Conservation (phyloP, 805 yeast genomes). For the Phaffomyces antillensis region DNA sequence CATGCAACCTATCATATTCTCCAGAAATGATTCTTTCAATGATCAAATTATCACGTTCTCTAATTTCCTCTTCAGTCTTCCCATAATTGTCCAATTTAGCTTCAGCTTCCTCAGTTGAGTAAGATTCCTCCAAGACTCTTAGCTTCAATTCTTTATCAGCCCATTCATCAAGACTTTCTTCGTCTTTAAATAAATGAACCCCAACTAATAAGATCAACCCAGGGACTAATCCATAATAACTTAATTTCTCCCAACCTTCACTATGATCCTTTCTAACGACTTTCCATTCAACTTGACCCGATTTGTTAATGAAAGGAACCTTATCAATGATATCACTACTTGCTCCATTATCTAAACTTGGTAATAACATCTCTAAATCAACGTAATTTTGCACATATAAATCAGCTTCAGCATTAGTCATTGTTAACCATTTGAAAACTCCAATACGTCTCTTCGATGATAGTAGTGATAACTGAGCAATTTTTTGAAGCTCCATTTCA, state of each 20-base stretch:
- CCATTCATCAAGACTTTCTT: slow-evolving; percentile 60
- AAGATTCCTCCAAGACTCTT: slow-evolving; percentile 63
- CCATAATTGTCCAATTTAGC: slow-evolving; percentile 31
- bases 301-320: slow-evolving; percentile 73
- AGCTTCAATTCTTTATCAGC: slow-evolving; percentile 75
- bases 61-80: slow-evolving; percentile 45
- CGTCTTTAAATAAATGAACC: slow-evolving; percentile 42
- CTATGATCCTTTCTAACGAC: slow-evolving; percentile 65
- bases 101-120: slow-evolving; percentile 44
- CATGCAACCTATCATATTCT: slow-evolving; percentile 68
- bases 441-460: slow-evolving; percentile 51
- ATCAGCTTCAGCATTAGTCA: slow-evolving; percentile 46
- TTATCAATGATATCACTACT: slow-evolving; percentile 69
- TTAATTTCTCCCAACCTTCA: slow-evolving; percentile 82
- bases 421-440: slow-evolving; percentile 34
- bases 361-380: slow-evolving; percentile 50
- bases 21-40: slow-evolving; percentile 79
- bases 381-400: slow-evolving; percentile 54
- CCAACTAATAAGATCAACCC: slow-evolving; percentile 52
- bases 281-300: slow-evolving; percentile 76
- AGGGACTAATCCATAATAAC: slow-evolving; percentile 69
- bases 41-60: slow-evolving; percentile 66
- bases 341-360: slow-evolving; percentile 36
- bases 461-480: slow-evolving; percentile 63
- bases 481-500: slow-evolving; percentile 63